Evolutionary conservation across 2,329 filamentous ascomycete genomes (phyloP).

Genomic region (Pezicula neosporulosa): DNA sequence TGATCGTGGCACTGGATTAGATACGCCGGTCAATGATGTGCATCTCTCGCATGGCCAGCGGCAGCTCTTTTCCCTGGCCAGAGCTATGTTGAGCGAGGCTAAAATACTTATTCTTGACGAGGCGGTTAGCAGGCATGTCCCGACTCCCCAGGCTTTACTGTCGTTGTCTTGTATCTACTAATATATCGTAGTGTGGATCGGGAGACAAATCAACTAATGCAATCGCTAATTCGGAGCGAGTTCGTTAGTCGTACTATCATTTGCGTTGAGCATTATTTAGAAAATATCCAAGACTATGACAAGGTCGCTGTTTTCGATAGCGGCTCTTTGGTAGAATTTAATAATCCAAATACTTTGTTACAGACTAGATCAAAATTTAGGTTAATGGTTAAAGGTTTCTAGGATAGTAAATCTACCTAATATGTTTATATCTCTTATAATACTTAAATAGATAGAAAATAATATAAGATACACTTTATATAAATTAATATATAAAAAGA

Average conservation of each 20-base stretch:
- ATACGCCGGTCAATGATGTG: conserved; percentile 36
- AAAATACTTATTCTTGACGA: conserved; percentile 30
- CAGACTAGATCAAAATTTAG: background rate
- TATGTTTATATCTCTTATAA: too few relatives aligned
- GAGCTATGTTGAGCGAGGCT: conserved; percentile 33
- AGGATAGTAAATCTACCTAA: too few relatives aligned
- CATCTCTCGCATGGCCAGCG: conserved; percentile 69
- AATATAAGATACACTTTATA: too few relatives aligned
- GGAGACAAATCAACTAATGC: conserved; percentile 51
- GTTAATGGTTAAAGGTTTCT: too few relatives aligned
- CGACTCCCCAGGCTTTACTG: background rate
- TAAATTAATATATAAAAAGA: too few relatives aligned
- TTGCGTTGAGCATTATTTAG: conserved; percentile 29
- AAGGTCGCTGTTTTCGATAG: conserved; percentile 43
- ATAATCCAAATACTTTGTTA: background rate
- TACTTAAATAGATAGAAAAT: too few relatives aligned
- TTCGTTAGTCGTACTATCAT: conserved; percentile 52
- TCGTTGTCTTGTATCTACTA: background rate
- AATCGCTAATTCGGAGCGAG: conserved; percentile 47
- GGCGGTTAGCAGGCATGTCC: conserved; percentile 13
- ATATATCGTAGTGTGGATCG: conserved; percentile 43
- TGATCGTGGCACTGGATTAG: background rate
- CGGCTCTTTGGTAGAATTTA: conserved; percentile 74
- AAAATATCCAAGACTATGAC: conserved; percentile 46
- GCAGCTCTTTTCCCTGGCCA: conserved; percentile 43